Base-by-base conservation (phyloP, 306 rosid species). In the Bauhinia variegata region DNA sequence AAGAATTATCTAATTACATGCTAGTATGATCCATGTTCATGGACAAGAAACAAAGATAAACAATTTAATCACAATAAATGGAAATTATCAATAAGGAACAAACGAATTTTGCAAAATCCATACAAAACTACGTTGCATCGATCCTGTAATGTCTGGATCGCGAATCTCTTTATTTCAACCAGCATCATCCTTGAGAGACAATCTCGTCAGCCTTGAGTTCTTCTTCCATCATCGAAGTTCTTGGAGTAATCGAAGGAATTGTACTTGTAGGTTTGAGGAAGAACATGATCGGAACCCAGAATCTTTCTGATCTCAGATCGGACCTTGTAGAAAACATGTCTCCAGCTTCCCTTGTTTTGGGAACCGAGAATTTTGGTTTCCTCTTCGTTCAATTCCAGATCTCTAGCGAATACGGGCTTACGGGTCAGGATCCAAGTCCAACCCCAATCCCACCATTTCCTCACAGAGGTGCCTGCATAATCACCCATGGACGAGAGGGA, bases 311-410 rank as follows among this genome's bases (percentile, higher is more conserved):
- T 47, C 92, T 89, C 89, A 38, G 83, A 92, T 36, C 89, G 83
- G 41, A 85, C 68, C 81, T 91, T 86, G 11, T 42, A 86, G 80
- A 86, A 74, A 50, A 92, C 83, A 70, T 89, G 96, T 42, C 80
- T 73, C 87, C 76, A 84, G 72, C 84, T 92, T 10, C 96, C 96
- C 57, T 69, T 81, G 82, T 65, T 63, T 56, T 76, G 70, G 47
- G 89, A 81, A 10, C 89, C 89, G 4, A 92, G 88, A 42, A 78
- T 23, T 75, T 85, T 89, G 30, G 85, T 74, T 83, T 84, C 96
- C 8, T 82, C 88, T 42, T 89, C 88, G 79, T 88, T 86, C 89
- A 92, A 73, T 78, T 92, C 98, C 63, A 89, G 96, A 86, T 92
- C 98, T 31, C 39, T 41, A 1, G 91, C 89, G 42, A 92, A 89